Percentiles rank a stretch among this genome's conserved stretches.
Evolutionary conservation across 257 asterid genomes (phyloP).

Genomic region (Jaltomata sinuosa): DNA sequence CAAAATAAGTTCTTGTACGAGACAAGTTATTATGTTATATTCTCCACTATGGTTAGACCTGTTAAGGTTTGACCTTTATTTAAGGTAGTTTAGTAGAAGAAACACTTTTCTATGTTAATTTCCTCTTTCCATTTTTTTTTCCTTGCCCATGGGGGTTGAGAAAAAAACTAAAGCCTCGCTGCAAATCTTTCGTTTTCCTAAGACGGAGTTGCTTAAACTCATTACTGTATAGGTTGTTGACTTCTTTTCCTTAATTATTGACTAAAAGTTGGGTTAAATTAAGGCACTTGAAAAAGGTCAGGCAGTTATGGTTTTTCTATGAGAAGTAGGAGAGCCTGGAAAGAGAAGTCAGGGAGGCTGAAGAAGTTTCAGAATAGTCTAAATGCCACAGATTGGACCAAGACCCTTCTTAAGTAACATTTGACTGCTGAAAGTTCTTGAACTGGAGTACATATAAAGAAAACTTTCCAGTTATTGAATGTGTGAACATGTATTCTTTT

Average conservation of each 20-base stretch:
- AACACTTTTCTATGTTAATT: not conserved
- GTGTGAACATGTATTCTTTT: not conserved
- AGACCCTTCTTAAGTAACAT: not conserved
- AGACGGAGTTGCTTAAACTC: not conserved
- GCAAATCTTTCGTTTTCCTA: not conserved
- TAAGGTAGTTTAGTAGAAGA: not conserved
- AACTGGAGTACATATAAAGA: not conserved
- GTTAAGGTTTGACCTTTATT: not conserved
- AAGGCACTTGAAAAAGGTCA: not conserved
- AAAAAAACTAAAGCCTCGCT: not conserved
- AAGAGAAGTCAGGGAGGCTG: not conserved
- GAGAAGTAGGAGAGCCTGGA: not conserved
- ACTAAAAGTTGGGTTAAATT: not conserved
- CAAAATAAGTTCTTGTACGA: slow-evolving; percentile 1
- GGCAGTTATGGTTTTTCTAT: not conserved
- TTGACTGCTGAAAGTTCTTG: not conserved
- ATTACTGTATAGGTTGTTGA: not conserved
- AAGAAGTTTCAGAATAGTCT: not conserved
- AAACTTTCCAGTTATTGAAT: not conserved
- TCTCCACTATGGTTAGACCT: not conserved
- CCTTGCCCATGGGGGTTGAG: not conserved
- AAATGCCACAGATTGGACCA: not conserved
- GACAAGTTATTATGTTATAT: not conserved
- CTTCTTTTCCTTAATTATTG: not conserved
- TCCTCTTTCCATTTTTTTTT: not conserved